Conservation (phyloP, 106 monocot species). For the Dioscorea dumetorum region DNA sequence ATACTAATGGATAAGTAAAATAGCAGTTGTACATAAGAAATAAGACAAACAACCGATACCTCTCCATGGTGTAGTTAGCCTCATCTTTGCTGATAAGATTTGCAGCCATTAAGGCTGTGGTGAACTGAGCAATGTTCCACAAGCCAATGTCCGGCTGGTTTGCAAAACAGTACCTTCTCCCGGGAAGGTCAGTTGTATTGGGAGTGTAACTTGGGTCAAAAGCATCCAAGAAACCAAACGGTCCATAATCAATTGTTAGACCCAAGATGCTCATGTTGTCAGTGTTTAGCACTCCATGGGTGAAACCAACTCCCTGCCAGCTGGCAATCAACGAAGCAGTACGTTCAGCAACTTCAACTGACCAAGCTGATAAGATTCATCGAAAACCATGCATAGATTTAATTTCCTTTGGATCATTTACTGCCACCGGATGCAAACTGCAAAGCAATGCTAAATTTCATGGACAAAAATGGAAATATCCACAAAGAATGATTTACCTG, state of each 20-base stretch:
- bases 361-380: constrained; percentile 58
- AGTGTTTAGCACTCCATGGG: constrained; percentile 95
- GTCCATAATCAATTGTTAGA: constrained; percentile 97
- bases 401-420: no score
- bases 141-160: constrained; percentile 96
- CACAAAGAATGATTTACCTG: constrained; percentile 40
- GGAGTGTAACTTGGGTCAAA: constrained; percentile 97
- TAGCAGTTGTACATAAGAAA: not conserved
- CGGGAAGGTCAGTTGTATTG: constrained; percentile 97
- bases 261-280: constrained; percentile 99
- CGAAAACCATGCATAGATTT: not conserved
- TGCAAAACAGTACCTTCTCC: constrained; percentile 92
- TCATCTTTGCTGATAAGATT: constrained; percentile 80
- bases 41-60: constrained; percentile 26
- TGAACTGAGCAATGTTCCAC: constrained; percentile 95
- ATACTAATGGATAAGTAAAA: not conserved
- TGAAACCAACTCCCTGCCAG: constrained; percentile 97
- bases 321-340: constrained; percentile 73
- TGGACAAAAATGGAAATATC: not conserved
- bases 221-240: constrained; percentile 97
- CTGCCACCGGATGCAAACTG: no score
- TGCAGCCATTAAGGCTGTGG: constrained; percentile 57
- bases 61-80: constrained; percentile 87
- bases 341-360: constrained; percentile 87
- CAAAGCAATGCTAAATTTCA: no score